A percentile compares a stretch with the other conserved stretches of the same genome.
Evolutionary conservation across 1,284 basidiomycete genomes (phyloP).

Genomic region (Quambalaria eucalypti): DNA sequence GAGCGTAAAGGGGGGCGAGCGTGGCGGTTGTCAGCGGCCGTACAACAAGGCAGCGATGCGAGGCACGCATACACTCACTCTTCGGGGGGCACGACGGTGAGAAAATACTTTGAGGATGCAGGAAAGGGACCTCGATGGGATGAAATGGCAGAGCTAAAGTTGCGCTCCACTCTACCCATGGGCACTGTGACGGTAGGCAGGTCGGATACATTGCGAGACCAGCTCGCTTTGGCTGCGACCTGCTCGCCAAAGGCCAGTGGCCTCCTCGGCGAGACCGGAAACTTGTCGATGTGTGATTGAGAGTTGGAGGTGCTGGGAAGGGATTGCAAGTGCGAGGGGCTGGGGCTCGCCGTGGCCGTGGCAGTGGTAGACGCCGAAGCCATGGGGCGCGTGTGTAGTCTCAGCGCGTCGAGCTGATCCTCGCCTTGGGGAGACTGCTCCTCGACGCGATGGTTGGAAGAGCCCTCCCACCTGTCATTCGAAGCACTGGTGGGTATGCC

Average conservation of each 20-base stretch:
- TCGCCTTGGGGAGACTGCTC: too few species aligned
- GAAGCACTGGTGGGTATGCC: too few species aligned
- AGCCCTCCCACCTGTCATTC: too few species aligned
- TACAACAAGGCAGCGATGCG: background rate
- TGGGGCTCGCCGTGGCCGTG: too few species aligned
- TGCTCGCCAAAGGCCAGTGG: background rate
- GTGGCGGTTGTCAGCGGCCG: background rate
- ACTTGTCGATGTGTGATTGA: background rate
- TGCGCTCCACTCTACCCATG: background rate
- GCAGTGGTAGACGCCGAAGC: too few species aligned
- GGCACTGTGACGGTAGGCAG: background rate
- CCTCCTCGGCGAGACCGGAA: background rate
- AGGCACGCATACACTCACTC: constrained; percentile 7
- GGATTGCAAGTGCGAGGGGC: background rate
- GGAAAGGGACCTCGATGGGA: constrained; percentile 17
- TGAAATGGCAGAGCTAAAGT: constrained; percentile 13
- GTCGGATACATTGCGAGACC: background rate
- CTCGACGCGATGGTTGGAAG: too few species aligned
- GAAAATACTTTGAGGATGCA: constrained; percentile 18
- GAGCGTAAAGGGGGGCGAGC: background rate
- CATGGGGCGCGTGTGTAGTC: too few species aligned
- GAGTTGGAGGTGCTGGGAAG: background rate
- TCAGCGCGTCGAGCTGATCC: too few species aligned
- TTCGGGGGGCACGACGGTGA: constrained; percentile 27
- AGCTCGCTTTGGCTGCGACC: background rate